A percentile compares a stretch with the other conserved stretches of the same genome.
Conservation (phyloP, 1,139 yeast genomes). For the Suhomyces bokatorum region DNA sequence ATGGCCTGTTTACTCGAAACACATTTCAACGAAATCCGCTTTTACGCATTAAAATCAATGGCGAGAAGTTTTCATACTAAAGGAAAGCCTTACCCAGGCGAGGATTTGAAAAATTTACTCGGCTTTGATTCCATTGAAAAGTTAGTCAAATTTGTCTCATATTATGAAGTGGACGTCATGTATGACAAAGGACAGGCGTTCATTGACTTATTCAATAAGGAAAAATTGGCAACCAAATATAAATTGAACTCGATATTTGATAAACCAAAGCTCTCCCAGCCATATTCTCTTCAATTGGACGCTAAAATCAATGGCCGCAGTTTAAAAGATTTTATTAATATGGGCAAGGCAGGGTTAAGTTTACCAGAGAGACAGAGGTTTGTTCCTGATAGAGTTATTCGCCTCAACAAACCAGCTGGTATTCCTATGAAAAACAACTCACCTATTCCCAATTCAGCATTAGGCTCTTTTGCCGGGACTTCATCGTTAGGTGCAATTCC, state of each 20-base stretch:
- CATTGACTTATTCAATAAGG: slow-evolving; percentile 59
- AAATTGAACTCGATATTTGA: slow-evolving; percentile 43
- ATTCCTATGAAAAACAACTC: background rate
- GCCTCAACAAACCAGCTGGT: background rate
- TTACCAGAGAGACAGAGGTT: background rate
- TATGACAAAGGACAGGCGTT: slow-evolving; percentile 38
- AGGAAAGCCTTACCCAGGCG: slow-evolving; percentile 62
- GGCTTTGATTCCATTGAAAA: slow-evolving; percentile 66
- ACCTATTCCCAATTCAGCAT: too few species aligned
- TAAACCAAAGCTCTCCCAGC: slow-evolving; percentile 56
- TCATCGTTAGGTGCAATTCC: background rate
- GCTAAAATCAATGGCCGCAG: slow-evolving; percentile 39
- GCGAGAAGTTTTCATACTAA: slow-evolving; percentile 68
- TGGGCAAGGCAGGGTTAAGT: slow-evolving; percentile 32
- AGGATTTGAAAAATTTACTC: slow-evolving; percentile 49
- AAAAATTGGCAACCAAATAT: slow-evolving; percentile 44
- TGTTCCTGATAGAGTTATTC: background rate
- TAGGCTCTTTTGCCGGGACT: too few species aligned
- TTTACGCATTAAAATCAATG: slow-evolving; percentile 71
- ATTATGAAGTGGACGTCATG: slow-evolving; percentile 60
- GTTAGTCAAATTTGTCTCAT: slow-evolving; percentile 55
- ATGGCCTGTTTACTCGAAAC: slow-evolving; percentile 77
- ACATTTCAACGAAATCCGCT: slow-evolving; percentile 76
- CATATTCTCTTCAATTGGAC: slow-evolving; percentile 57
- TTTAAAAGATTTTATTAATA: slow-evolving; percentile 37